Percentiles rank a stretch among this genome's conserved stretches.
phyloP scores from a whole-genome alignment of 1,284 basidiomycete species.

The Moniliophthora roreri region DNA sequence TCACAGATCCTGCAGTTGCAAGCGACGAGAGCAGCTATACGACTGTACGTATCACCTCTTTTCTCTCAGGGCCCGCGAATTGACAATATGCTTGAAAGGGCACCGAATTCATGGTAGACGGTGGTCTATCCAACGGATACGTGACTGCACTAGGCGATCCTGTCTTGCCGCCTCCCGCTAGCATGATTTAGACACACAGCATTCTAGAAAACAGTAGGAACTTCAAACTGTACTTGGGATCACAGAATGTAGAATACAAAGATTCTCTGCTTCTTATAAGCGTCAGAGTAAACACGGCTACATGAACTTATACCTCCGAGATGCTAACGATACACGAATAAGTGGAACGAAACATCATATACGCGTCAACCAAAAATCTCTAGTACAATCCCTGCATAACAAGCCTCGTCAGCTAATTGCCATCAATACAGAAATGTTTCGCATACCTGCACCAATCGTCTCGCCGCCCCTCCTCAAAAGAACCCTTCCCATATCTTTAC shows the following conservation, averaged over 20 bases:
- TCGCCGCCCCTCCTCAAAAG: slow-evolving; percentile 88
- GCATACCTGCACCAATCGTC: slow-evolving; percentile 90
- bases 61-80: background rate
- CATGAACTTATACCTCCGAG: too few species aligned
- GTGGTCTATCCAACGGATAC: slow-evolving; percentile 87
- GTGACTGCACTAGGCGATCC: slow-evolving; percentile 80
- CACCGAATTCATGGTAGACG: slow-evolving; percentile 92
- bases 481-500: slow-evolving; percentile 96
- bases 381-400: slow-evolving; percentile 10
- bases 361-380: slow-evolving; percentile 10
- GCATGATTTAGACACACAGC: too few species aligned
- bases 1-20: slow-evolving; percentile 60
- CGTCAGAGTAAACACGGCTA: too few species aligned
- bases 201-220: too few species aligned
- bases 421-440: slow-evolving; percentile 12
- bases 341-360: background rate
- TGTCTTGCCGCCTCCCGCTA: slow-evolving; percentile 61
- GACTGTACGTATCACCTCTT: slow-evolving; percentile 51
- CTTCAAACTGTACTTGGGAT: too few species aligned
- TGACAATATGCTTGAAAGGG: slow-evolving; percentile 49
- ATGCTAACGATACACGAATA: too few species aligned
- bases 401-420: background rate
- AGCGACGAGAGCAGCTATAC: slow-evolving; percentile 86
- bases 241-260: too few species aligned
- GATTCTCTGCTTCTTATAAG: too few species aligned